Evolutionary conservation across 2,329 filamentous ascomycete species (phyloP), one percentile per base, ranked within the genome.

Genomic region (Colletotrichum lentis): DNA sequence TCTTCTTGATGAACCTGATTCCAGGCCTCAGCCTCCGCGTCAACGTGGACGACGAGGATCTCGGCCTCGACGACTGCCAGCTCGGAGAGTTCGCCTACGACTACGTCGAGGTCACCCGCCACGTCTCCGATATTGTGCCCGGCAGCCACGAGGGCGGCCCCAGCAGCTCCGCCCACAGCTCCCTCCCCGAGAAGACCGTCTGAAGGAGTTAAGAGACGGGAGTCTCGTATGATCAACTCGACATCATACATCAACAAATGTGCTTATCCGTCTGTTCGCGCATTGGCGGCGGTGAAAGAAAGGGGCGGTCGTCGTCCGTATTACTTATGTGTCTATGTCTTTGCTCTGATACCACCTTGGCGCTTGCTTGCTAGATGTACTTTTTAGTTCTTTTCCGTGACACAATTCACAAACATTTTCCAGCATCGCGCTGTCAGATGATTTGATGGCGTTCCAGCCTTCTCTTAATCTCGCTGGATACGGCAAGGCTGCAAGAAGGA

Each of bases 81-180:
- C 88, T 93, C 59, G 91, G 91, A 78, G 91, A 94, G 80, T 94
- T 94, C 74, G 91, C 91, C 35, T 94, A 93, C 82, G 91, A 94
- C 77, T 94, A 94, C 77, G 91, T 94, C 73, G 91, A 94, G 85
- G 76, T 88, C 55, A 83, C 82, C 47, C 83, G 86, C 63, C 90
- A 94, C 73, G 87, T 94, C 63, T 80, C 78, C 68, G 83, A 80
- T 44, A 70, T 72, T n/a, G 52, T 72, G 3, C 62, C 65, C 10
- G 46, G 31, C 37, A 60, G 62, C 41, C 50, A 66, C 14, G 66
- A 59, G 3, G 64, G 52, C 14, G 41, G 52, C n/a, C 57, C 64
- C 1, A 49, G 53, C 3, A 64, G 68, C 52, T 71, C 68, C 14
- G 70, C 70, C 10, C 68, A 71, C 64, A 65, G 68, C 61, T 70